These are phyloP conservation scores for Aspergillus felis DNA, from an alignment of 2,329 filamentous ascomycete genomes.

Conservation along the genomic window DNA sequence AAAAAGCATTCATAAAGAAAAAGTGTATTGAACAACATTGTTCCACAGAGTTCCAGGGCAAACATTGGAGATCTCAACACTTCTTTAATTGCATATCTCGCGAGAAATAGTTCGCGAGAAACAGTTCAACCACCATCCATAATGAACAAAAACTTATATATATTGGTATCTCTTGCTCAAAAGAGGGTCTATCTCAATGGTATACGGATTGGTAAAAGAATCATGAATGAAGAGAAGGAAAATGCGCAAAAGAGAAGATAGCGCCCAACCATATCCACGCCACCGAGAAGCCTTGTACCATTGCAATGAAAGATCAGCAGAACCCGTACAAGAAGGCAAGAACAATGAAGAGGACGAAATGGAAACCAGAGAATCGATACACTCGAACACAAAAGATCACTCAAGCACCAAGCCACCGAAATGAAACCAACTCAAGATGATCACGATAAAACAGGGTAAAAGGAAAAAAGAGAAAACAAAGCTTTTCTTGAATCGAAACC, in stretches of 20 bases:
- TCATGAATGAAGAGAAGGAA: conserved; percentile 23
- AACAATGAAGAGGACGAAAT: conserved; percentile 8
- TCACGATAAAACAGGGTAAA: conserved; percentile 5
- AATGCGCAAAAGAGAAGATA: conserved; percentile 30
- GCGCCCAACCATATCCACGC: conserved; percentile 35
- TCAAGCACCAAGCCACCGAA: conserved; percentile 16
- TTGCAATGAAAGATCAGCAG: conserved; percentile 17
- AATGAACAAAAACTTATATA: conserved; percentile 31
- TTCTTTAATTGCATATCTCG: not conserved
- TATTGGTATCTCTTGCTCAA: conserved; percentile 41
- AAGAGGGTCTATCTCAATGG: conserved; percentile 36
- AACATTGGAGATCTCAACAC: conserved; percentile 1
- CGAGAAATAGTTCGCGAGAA: not conserved
- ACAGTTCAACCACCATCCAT: conserved; percentile 10
- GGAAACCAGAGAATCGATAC: conserved; percentile 17
- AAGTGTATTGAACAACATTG: conserved; percentile 8
- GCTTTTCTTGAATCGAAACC: conserved; percentile 5
- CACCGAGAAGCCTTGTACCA: conserved; percentile 28
- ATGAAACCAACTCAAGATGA: conserved; percentile 3
- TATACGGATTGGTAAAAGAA: conserved; percentile 24
- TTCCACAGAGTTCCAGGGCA: not conserved
- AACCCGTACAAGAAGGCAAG: conserved; percentile 10
- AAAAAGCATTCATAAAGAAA: not conserved
- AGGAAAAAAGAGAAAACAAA: conserved; percentile 4
- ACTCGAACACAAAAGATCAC: conserved; percentile 16